A percentile compares a stretch with the other conserved stretches of the same genome.
These are phyloP conservation scores for Notholithocarpus densiflorus DNA, from an alignment of 306 rosid species.

Conservation along the genomic window DNA sequence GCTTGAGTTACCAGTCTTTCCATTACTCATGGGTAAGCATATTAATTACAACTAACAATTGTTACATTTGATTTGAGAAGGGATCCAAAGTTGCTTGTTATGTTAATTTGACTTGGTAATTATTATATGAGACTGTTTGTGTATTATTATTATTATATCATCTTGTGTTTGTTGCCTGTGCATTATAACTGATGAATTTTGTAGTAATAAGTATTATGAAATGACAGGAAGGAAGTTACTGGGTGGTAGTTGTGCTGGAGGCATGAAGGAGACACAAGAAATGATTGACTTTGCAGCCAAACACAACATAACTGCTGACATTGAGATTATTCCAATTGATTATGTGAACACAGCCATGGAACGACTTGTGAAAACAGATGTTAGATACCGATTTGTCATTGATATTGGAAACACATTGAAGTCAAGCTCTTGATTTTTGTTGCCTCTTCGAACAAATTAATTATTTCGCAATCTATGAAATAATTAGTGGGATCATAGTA, in stretches of 20 bases:
- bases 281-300: constrained; percentile 35
- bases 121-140: too few species aligned
- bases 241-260: constrained; percentile 32
- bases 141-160: too few species aligned
- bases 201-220: neutral
- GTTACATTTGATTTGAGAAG: too few species aligned
- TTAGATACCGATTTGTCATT: constrained; percentile 39
- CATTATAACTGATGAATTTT: neutral
- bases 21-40: constrained; percentile 31
- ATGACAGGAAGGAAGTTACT: constrained; percentile 2
- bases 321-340: constrained; percentile 34
- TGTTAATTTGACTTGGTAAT: too few species aligned
- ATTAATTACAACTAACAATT: neutral
- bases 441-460: too few species aligned
- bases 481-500: too few species aligned
- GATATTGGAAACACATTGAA: constrained; percentile 31
- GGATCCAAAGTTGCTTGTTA: too few species aligned
- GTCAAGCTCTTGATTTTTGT: neutral
- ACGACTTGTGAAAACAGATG: constrained; percentile 28
- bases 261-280: constrained; percentile 32
- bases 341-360: constrained; percentile 29
- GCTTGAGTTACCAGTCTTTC: constrained; percentile 25
- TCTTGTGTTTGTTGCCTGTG: neutral
- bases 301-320: constrained; percentile 30
- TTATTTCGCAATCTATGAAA: too few species aligned